These are phyloP conservation scores for Teratosphaeria viscida DNA, from an alignment of 2,329 filamentous ascomycete genomes.

Conservation along the genomic window DNA sequence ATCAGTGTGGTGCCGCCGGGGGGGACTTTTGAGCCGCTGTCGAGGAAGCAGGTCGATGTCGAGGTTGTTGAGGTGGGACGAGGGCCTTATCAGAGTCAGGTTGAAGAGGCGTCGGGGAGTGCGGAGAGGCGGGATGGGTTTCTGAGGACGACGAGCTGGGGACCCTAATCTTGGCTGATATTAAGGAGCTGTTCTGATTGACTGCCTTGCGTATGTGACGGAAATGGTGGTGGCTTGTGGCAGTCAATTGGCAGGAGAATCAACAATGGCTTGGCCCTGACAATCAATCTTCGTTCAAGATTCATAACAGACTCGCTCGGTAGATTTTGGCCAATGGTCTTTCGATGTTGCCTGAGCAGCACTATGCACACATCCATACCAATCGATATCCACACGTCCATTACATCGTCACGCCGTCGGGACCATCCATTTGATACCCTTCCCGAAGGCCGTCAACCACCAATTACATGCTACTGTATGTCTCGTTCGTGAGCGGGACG, in stretches of 20 bases:
- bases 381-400: background rate
- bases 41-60: background rate
- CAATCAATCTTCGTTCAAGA: too few species aligned
- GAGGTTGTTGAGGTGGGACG: background rate
- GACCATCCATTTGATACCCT: background rate
- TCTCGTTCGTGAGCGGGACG: conserved; percentile 25
- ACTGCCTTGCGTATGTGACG: too few species aligned
- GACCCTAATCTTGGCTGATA: background rate
- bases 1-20: background rate
- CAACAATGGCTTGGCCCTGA: too few species aligned
- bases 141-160: background rate
- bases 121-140: background rate
- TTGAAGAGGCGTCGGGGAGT: background rate
- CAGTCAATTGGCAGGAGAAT: too few species aligned
- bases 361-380: background rate
- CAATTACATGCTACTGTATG: background rate
- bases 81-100: background rate
- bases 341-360: background rate
- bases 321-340: too few species aligned
- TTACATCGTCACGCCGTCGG: background rate
- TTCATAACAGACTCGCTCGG: too few species aligned
- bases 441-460: background rate
- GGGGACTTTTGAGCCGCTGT: background rate
- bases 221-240: too few species aligned
- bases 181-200: too few species aligned